Percentiles rank a stretch among this genome's conserved stretches.
Conservation (phyloP, 2,329 filamentous ascomycete species). For the Fusarium incarnatum region DNA sequence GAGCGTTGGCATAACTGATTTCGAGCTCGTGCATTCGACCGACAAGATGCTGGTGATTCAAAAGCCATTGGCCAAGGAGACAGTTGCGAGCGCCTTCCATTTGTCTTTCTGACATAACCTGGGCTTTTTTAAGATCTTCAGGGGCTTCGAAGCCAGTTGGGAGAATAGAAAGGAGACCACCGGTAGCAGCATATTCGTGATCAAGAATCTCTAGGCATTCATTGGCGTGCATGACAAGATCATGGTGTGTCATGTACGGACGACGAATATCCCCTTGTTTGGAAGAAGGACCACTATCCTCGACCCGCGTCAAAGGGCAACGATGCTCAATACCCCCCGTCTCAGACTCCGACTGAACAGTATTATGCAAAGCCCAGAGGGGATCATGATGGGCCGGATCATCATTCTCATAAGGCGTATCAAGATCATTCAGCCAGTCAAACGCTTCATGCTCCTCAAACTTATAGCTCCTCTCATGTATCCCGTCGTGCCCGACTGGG, state of each 20-base stretch:
- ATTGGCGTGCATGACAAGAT: conserved; percentile 68
- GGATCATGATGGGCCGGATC: conserved; percentile 61
- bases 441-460: conserved; percentile 63
- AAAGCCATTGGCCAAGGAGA: conserved; percentile 68
- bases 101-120: conserved; percentile 45
- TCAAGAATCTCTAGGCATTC: conserved; percentile 69
- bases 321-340: conserved; percentile 56
- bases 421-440: conserved; percentile 67
- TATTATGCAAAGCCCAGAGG: conserved; percentile 60
- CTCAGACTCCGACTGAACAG: conserved; percentile 58
- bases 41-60: conserved; percentile 65
- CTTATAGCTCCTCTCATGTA: conserved; percentile 43
- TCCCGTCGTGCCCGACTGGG: conserved; percentile 33
- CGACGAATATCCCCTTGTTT: conserved; percentile 34
- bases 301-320: conserved; percentile 57
- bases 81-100: conserved; percentile 60
- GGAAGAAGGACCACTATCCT: conserved; percentile 34
- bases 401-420: conserved; percentile 60
- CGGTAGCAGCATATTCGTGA: conserved; percentile 67
- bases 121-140: conserved; percentile 44
- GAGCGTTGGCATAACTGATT: conserved; percentile 61
- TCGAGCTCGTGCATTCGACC: conserved; percentile 69
- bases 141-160: conserved; percentile 53
- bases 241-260: conserved; percentile 61
- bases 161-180: conserved; percentile 67